phyloP scores from a whole-genome alignment of 345 rosid species.

The Garcia nutans region DNA sequence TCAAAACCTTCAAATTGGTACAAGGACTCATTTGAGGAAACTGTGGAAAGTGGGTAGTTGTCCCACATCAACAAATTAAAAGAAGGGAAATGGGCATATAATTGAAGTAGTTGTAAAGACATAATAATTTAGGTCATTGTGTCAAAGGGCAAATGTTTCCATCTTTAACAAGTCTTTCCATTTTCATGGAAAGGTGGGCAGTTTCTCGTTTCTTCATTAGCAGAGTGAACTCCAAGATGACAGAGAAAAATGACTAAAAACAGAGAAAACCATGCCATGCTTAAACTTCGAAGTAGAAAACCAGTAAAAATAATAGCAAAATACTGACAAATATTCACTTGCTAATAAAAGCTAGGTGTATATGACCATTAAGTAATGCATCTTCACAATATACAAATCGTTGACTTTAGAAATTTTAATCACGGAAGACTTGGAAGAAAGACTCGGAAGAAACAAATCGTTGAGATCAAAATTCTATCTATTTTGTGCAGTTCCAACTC shows the following conservation, averaged over 20 bases:
- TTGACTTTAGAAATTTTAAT: no score
- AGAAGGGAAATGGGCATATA: no score
- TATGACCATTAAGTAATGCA: background rate
- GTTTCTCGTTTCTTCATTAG: background rate
- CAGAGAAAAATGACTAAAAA: no score
- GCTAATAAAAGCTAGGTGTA: background rate
- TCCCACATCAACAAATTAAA: no score
- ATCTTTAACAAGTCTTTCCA: no score
- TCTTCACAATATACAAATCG: background rate
- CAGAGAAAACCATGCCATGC: background rate
- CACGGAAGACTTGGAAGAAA: background rate
- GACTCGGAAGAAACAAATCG: background rate
- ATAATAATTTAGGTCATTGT: no score
- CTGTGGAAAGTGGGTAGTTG: no score
- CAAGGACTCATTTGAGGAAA: background rate
- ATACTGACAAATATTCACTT: background rate
- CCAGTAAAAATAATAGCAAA: constrained; percentile 3
- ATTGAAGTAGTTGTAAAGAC: no score
- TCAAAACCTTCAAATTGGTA: background rate
- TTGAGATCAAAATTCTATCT: no score
- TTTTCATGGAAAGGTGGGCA: constrained; percentile 38
- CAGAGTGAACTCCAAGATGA: constrained; percentile 9
- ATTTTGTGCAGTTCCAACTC: background rate
- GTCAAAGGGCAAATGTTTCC: no score
- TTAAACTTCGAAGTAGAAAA: no score